Conservation (phyloP, 2,329 filamentous ascomycete genomes). For the Fusarium torulosum region DNA sequence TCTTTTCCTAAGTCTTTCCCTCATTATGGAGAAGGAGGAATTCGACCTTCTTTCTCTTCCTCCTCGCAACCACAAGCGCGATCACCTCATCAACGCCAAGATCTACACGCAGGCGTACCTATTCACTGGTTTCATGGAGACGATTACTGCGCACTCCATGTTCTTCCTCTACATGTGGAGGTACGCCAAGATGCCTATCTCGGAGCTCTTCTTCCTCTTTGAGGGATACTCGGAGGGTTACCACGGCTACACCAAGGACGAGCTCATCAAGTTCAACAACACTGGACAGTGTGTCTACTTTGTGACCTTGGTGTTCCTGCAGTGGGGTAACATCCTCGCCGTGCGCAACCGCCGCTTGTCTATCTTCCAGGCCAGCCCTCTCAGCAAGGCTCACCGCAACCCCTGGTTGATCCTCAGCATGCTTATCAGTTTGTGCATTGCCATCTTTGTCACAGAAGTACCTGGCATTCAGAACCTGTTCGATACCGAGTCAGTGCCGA, state of each 20-base stretch:
- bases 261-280: conserved; percentile 63
- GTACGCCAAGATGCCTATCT: conserved; percentile 61
- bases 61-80: conserved; percentile 62
- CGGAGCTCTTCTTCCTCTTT: conserved; percentile 63
- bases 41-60: conserved; percentile 65
- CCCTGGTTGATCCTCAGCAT: conserved; percentile 63
- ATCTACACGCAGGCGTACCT: conserved; percentile 66
- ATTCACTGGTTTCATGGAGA: conserved; percentile 65
- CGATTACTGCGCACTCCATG: conserved; percentile 63
- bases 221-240: conserved; percentile 63
- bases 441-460: conserved; percentile 66
- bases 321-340: conserved; percentile 66
- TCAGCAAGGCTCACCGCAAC: conserved; percentile 61
- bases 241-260: conserved; percentile 59
- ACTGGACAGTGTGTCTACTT: conserved; percentile 67
- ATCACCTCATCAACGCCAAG: conserved; percentile 65
- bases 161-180: conserved; percentile 66
- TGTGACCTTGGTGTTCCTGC: conserved; percentile 65
- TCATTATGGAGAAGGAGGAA: conserved; percentile 69
- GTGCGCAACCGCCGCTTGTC: conserved; percentile 65
- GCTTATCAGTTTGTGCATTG: conserved; percentile 62
- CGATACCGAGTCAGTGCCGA: conserved; percentile 61
- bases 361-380: conserved; percentile 63
- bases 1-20: conserved; percentile 62
- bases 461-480: conserved; percentile 64